These are phyloP conservation scores for Termitomyces titanicus DNA, from an alignment of 768 basidiomycete species.

Conservation along the genomic window DNA sequence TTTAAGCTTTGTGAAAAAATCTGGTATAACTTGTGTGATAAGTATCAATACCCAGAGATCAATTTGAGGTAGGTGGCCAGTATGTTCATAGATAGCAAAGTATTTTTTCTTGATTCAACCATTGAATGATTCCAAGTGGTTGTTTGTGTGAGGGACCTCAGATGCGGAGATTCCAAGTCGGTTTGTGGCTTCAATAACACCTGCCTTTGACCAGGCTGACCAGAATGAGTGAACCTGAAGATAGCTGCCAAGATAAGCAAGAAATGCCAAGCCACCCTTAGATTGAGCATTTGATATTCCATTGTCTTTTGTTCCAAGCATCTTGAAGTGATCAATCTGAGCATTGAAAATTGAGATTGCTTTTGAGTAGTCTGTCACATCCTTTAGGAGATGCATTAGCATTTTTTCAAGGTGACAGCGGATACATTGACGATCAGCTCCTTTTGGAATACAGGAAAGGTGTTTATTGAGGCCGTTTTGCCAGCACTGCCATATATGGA, in stretches of 20 bases:
- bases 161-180: too few species aligned
- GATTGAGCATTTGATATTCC: neutral
- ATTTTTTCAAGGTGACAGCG: neutral
- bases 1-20: neutral
- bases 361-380: neutral
- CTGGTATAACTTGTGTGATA: neutral
- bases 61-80: neutral
- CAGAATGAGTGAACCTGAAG: too few species aligned
- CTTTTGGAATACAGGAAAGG: neutral
- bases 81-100: too few species aligned
- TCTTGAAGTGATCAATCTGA: neutral
- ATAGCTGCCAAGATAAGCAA: neutral
- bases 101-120: too few species aligned
- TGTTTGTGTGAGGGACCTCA: too few species aligned
- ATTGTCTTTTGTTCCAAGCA: neutral
- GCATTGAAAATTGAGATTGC: neutral
- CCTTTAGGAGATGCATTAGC: neutral
- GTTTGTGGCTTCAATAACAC: too few species aligned
- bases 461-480: neutral
- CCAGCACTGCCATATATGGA: neutral
- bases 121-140: too few species aligned
- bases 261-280: neutral
- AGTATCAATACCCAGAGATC: neutral
- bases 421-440: neutral
- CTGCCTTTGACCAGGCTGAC: too few species aligned